Base-by-base conservation (phyloP, 768 basidiomycete genomes). In the Russula sp. region DNA sequence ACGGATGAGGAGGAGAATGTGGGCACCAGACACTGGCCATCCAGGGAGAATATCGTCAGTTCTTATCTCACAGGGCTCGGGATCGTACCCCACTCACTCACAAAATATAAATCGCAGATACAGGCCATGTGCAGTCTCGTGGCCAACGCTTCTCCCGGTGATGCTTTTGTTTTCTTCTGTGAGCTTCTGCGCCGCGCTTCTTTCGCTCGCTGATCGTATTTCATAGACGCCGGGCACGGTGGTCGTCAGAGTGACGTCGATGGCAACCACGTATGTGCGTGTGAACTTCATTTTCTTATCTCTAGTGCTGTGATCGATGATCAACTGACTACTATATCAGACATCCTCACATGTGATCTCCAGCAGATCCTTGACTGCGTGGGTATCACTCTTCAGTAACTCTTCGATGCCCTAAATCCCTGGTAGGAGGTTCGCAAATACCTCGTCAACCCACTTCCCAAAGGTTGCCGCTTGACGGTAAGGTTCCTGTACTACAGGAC, bases 131-230 rank as follows among this genome's bases (percentile, higher is more conserved):
- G 32, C 18, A 20, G n/a, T 25, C 38, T 69, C 20, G 67, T 68
- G 1, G n/a, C 43, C 16, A 50, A 35, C 18, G 65, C 67, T 4
- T 45, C 47, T 16, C 41, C 63, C 16, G 56, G 54, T 7, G 68
- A 69, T 35, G 35, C 38, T 3, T 65, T 69, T 18, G 56, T 69
- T 18, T 65, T 69, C 49, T 56, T 56, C 22, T 69, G 68, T 69
- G 13, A 34, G 65, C 46, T 8, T 36, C 57, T 38, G 11, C 6
- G 7, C 25, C 34, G 7, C 11, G 5, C 32, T 50, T 3, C 10
- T 16, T 29, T 36, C 39, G 14, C n/a, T 46, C 18, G 18, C 38
- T 46, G 20, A 56, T 36, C 20, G 1, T 22, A 16, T 56, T 16
- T 36, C 20, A 7, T 18, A 60, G 61, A 58, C 22, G 46, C 57